A percentile compares a stretch with the other conserved stretches of the same genome.
Evolutionary conservation across 2,329 filamentous ascomycete species (phyloP).

Genomic region (Fusarium domesticum): DNA sequence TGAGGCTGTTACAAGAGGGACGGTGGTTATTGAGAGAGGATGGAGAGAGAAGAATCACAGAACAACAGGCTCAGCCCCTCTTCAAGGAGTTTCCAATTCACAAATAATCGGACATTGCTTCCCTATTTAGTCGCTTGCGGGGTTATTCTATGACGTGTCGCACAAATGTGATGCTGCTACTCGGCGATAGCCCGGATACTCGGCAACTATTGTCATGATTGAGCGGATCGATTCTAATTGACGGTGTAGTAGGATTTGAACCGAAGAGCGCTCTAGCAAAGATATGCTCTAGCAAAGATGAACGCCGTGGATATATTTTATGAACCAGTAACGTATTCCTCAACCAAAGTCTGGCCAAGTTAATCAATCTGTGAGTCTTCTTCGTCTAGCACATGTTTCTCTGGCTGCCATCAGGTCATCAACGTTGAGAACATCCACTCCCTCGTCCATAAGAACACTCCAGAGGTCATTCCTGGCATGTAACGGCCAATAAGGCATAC

Average conservation of each 20-base stretch:
- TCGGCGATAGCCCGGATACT: slow-evolving; percentile 32
- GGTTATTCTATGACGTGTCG: slow-evolving; percentile 25
- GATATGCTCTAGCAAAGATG: neutral
- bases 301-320: no score
- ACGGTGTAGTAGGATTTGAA: no score
- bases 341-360: no score
- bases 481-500: slow-evolving; percentile 55
- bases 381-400: slow-evolving; percentile 9
- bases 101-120: slow-evolving; percentile 17
- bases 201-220: slow-evolving; percentile 14
- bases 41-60: slow-evolving; percentile 1
- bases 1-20: slow-evolving; percentile 1
- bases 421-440: slow-evolving; percentile 59
- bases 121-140: slow-evolving; percentile 22
- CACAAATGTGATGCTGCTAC: slow-evolving; percentile 10
- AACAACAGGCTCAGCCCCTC: neutral
- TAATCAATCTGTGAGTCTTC: slow-evolving; percentile 1
- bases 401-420: slow-evolving; percentile 51
- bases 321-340: no score
- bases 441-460: slow-evolving; percentile 53
- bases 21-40: slow-evolving; percentile 5
- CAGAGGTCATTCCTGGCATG: slow-evolving; percentile 54
- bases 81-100: neutral
- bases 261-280: no score
- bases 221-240: slow-evolving; percentile 1